phyloP scores from a whole-genome alignment of 805 yeast species.

The Komagataella pseudopastoris region DNA sequence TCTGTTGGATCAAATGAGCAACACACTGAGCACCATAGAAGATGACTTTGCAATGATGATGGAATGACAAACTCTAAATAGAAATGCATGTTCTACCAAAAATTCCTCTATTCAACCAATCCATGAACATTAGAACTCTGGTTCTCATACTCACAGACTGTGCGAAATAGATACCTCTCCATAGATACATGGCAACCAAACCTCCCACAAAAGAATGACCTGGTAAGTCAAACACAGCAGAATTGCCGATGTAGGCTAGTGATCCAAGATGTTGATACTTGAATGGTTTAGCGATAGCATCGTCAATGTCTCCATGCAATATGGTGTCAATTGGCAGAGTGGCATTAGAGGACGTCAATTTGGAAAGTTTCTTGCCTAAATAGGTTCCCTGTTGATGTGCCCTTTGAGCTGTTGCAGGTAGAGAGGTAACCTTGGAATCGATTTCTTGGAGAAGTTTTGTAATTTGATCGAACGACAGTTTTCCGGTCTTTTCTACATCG shows the following conservation, averaged over 20 bases:
- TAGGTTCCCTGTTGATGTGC: slow-evolving; percentile 63
- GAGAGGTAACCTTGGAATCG: slow-evolving; percentile 48
- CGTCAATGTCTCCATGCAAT: slow-evolving; percentile 42
- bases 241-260: slow-evolving; percentile 55
- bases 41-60: background rate
- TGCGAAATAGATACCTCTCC: slow-evolving; percentile 62
- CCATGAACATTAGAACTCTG: slow-evolving; percentile 49
- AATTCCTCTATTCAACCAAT: slow-evolving; percentile 52
- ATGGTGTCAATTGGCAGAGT: slow-evolving; percentile 30
- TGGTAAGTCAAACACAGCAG: slow-evolving; percentile 56
- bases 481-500: slow-evolving; percentile 32
- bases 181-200: slow-evolving; percentile 53
- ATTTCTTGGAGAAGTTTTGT: slow-evolving; percentile 35
- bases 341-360: slow-evolving; percentile 30
- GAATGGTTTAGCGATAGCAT: slow-evolving; percentile 42
- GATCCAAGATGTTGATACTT: slow-evolving; percentile 52
- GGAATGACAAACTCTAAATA: background rate
- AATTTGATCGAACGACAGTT: slow-evolving; percentile 38
- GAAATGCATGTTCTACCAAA: slow-evolving; percentile 23
- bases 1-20: background rate
- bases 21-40: background rate
- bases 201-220: slow-evolving; percentile 53
- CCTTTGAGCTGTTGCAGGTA: slow-evolving; percentile 67
- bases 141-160: slow-evolving; percentile 54
- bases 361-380: slow-evolving; percentile 44